phyloP scores from a whole-genome alignment of 2,329 filamentous ascomycete species.

The Cladophialophora immunda region DNA sequence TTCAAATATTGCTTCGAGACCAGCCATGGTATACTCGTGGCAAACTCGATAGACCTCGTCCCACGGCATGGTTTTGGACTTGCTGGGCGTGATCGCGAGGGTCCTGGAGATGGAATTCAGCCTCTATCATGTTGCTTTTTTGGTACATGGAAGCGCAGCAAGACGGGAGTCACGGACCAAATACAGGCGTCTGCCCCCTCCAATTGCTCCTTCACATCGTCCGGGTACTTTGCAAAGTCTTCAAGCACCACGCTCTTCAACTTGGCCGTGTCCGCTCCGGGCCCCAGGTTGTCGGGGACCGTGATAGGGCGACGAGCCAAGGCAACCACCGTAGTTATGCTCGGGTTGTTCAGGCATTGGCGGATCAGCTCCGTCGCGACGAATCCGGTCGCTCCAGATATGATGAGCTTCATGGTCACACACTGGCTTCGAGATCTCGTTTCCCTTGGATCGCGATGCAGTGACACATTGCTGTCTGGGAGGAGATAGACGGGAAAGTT shows the following conservation, averaged over 20 bases:
- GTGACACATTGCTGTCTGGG: background rate
- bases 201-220: slow-evolving; percentile 45
- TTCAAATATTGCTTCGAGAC: slow-evolving; percentile 49
- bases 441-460: background rate
- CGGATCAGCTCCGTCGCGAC: slow-evolving; percentile 49
- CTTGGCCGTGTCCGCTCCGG: slow-evolving; percentile 41
- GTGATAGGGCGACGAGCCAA: slow-evolving; percentile 42
- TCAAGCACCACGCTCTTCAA: slow-evolving; percentile 45
- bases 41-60: slow-evolving; percentile 54
- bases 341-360: slow-evolving; percentile 44
- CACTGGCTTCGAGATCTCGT: background rate
- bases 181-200: slow-evolving; percentile 48
- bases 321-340: slow-evolving; percentile 44
- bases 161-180: slow-evolving; percentile 43
- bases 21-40: slow-evolving; percentile 49
- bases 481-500: background rate
- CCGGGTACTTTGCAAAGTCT: slow-evolving; percentile 47
- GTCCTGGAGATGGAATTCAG: slow-evolving; percentile 43
- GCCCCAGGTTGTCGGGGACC: slow-evolving; percentile 18
- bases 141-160: background rate
- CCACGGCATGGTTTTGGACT: slow-evolving; percentile 44
- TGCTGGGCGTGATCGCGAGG: slow-evolving; percentile 55
- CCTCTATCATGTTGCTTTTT: background rate
- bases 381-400: slow-evolving; percentile 48
- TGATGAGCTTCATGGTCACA: slow-evolving; percentile 48